phyloP scores from a whole-genome alignment of 352 stramenopile species.

The Phytophthora vignae region DNA sequence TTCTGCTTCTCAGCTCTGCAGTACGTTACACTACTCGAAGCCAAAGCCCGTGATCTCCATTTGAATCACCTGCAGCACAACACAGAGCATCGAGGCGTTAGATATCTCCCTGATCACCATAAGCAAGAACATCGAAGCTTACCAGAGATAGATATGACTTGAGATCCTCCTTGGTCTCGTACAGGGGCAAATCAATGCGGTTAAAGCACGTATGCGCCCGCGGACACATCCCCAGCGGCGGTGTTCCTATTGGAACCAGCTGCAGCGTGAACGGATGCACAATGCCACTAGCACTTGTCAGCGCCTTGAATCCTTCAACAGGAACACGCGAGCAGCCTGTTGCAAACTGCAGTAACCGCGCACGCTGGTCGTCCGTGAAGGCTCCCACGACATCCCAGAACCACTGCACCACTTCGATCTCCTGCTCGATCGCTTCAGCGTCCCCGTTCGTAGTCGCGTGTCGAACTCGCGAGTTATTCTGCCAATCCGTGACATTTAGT shows the following conservation, averaged over 20 bases:
- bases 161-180: slow-evolving; percentile 87
- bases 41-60: slow-evolving; percentile 87
- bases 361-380: slow-evolving; percentile 94
- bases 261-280: slow-evolving; percentile 86
- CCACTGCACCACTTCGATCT: slow-evolving; percentile 85
- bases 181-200: slow-evolving; percentile 86
- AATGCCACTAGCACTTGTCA: slow-evolving; percentile 84
- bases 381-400: slow-evolving; percentile 90
- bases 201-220: slow-evolving; percentile 92
- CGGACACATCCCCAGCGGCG: slow-evolving; percentile 70
- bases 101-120: not conserved
- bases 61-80: slow-evolving; percentile 65
- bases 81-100: slow-evolving; percentile 45
- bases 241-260: slow-evolving; percentile 57
- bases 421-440: slow-evolving; percentile 50
- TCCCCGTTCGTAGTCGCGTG: slow-evolving; percentile 59
- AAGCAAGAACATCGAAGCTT: slow-evolving; percentile 13
- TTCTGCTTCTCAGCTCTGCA: slow-evolving; percentile 10
- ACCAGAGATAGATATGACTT: slow-evolving; percentile 83
- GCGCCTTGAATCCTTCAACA: slow-evolving; percentile 82
- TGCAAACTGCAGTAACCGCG: slow-evolving; percentile 97
- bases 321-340: slow-evolving; percentile 96
- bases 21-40: slow-evolving; percentile 59
- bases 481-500: slow-evolving; percentile 92
- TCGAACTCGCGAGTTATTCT: slow-evolving; percentile 70